phyloP scores from a whole-genome alignment of 2,329 filamentous ascomycete genomes.

The Aureobasidium musti region DNA sequence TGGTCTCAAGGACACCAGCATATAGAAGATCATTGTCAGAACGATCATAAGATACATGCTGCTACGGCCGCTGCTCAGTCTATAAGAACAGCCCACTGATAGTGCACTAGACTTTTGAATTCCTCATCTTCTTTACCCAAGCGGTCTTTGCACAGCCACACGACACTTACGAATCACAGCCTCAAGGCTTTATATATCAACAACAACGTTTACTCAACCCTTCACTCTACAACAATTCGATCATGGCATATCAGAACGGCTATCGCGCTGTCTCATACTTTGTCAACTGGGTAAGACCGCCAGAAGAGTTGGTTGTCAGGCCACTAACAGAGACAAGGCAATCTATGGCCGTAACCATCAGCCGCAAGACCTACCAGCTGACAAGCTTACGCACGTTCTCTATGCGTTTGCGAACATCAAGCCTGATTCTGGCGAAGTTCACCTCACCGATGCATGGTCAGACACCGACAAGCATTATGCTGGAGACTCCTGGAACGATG shows the following conservation, averaged over 20 bases:
- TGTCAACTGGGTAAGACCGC: slow-evolving; percentile 61
- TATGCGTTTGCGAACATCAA: slow-evolving; percentile 90
- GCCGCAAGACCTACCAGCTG: slow-evolving; percentile 78
- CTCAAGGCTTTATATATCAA: slow-evolving; percentile 9
- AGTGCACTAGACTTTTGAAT: background rate
- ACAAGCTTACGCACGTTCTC: slow-evolving; percentile 83
- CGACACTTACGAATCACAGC: slow-evolving; percentile 7
- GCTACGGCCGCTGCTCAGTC: background rate
- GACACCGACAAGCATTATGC: slow-evolving; percentile 70
- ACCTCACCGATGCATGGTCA: slow-evolving; percentile 67
- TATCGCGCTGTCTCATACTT: slow-evolving; percentile 72
- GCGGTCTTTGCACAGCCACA: slow-evolving; percentile 27
- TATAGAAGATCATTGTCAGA: background rate
- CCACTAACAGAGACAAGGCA: slow-evolving; percentile 53
- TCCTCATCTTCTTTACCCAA: background rate
- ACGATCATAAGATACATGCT: background rate
- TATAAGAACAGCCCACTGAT: background rate
- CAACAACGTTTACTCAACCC: slow-evolving; percentile 10
- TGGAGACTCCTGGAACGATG: slow-evolving; percentile 64
- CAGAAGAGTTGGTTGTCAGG: background rate
- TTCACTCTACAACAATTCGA: background rate
- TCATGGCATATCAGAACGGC: slow-evolving; percentile 41
- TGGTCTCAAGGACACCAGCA: background rate
- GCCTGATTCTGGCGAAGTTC: slow-evolving; percentile 76
- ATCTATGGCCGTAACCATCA: slow-evolving; percentile 84